Evolutionary conservation across 2,329 filamentous ascomycete genomes (phyloP), one percentile per base, ranked within the genome.

Genomic region (Fusarium continuum): DNA sequence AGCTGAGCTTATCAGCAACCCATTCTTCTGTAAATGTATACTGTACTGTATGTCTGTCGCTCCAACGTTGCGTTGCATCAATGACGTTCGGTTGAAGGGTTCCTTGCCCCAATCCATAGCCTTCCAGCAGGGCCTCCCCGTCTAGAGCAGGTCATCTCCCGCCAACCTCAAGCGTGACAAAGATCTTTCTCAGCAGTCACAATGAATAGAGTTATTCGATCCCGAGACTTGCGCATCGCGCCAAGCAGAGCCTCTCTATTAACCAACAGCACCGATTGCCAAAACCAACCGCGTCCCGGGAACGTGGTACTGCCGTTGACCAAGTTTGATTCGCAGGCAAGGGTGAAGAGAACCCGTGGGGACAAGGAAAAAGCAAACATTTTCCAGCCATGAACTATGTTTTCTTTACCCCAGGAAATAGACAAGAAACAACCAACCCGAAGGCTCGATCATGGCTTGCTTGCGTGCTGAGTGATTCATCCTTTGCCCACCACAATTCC

Each of bases 401-500:
- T 39, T 55, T 38, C 22, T 34, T 52, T 70, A 70, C 67, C 67
- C 64, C 67, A 69, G 67, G 57, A 66, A 69, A 64, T 62, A 39
- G 43, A 39, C 28, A 35, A 41, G 25, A 62, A 41, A 31, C 50
- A 44, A 25, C 22, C 51, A 45, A 61, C 49, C 36, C 25, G 36
- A 40, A 64, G 44, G 61, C 55, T 56, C 22, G 54, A 61, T 53
- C 38, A 59, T 61, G 61, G 40, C 41, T 49, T 53, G 40, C 55
- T 51, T 62, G 41, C 54, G 31, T 55, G 40, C 41, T 59, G 32
- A 20, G 20, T 32, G 63, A 54, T 54, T 41, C 64, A 59, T 66
- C 55, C 64, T 23, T 64, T 50, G 50, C 46, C 62, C 57, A 58
- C 67, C 64, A 69, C 64, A 70, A 64, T 70, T 69, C 64, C 65